phyloP scores from a whole-genome alignment of 2,329 filamentous ascomycete genomes.

The Aphanoascus verrucosus region DNA sequence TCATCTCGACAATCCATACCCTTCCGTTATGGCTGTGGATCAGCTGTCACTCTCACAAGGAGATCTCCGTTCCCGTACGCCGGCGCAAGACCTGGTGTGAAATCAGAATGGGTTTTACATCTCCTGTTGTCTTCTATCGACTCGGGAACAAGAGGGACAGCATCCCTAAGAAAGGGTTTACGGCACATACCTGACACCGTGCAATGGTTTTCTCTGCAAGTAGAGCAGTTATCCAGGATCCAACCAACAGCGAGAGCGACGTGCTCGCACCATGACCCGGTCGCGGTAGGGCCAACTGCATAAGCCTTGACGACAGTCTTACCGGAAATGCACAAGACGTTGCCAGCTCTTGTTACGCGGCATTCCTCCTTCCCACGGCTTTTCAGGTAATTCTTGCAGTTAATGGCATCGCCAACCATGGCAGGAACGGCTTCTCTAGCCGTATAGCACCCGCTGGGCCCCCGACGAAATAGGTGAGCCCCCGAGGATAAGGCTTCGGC shows the following conservation, averaged over 20 bases:
- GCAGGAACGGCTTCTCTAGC: not conserved
- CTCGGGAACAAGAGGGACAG: no score
- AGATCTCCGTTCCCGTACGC: no score
- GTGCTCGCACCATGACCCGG: not conserved
- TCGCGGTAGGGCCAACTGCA: not conserved
- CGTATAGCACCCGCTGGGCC: not conserved
- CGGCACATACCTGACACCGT: no score
- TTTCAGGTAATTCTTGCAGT: not conserved
- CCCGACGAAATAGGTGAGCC: no score
- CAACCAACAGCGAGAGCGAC: not conserved
- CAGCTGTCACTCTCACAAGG: no score
- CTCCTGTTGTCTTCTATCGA: no score
- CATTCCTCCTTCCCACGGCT: not conserved
- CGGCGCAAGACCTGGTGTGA: no score
- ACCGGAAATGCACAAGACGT: not conserved
- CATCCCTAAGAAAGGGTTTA: no score
- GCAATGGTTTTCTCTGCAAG: not conserved
- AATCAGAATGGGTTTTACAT: no score
- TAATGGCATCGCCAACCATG: not conserved
- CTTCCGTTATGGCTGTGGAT: no score
- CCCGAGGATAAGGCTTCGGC: not conserved
- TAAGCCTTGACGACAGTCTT: not conserved
- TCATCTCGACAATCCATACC: no score
- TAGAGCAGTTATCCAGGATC: not conserved
- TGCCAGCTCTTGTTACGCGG: not conserved